These are phyloP conservation scores for Heterobasidion parviporum DNA, from an alignment of 1,284 basidiomycete genomes.

Conservation along the genomic window DNA sequence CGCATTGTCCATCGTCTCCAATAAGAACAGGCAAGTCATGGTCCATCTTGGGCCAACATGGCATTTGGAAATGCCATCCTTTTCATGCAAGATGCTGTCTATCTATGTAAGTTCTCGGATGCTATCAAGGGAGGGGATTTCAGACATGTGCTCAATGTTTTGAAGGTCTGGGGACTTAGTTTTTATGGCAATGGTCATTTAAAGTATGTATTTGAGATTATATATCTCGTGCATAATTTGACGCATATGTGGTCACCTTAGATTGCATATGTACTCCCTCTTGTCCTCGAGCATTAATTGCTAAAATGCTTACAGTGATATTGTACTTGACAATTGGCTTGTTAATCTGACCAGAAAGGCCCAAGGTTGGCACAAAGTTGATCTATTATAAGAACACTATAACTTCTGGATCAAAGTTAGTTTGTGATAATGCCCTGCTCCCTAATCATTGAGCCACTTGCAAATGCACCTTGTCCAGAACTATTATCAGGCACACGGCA, in stretches of 20 bases:
- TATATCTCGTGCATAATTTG: constrained; percentile 30
- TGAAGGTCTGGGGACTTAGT: constrained; percentile 24
- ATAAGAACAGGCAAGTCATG: constrained; percentile 15
- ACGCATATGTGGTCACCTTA: constrained; percentile 26
- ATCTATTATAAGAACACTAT: constrained; percentile 33
- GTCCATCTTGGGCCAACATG: constrained; percentile 19
- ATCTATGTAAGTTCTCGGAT: constrained; percentile 25
- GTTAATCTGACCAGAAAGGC: constrained; percentile 26
- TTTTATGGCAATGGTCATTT: constrained; percentile 24
- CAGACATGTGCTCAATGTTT: constrained; percentile 21
- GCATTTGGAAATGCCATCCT: constrained; percentile 27
- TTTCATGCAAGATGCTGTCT: constrained; percentile 26
- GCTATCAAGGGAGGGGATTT: constrained; percentile 28
- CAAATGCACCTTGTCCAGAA: constrained; percentile 8
- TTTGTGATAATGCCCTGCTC: not conserved
- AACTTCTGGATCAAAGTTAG: constrained; percentile 29
- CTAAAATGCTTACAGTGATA: constrained; percentile 11
- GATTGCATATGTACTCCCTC: constrained; percentile 8
- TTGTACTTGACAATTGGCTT: constrained; percentile 31
- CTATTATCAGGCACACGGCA: constrained; percentile 26
- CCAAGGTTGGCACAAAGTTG: constrained; percentile 23
- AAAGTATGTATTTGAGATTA: constrained; percentile 32
- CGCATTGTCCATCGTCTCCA: constrained; percentile 5
- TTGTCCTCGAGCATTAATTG: no score
- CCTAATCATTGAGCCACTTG: not conserved